A percentile compares a stretch with the other conserved stretches of the same genome.
Conservation (phyloP, 2,329 filamentous ascomycete genomes). For the Diaporthe vexans region DNA sequence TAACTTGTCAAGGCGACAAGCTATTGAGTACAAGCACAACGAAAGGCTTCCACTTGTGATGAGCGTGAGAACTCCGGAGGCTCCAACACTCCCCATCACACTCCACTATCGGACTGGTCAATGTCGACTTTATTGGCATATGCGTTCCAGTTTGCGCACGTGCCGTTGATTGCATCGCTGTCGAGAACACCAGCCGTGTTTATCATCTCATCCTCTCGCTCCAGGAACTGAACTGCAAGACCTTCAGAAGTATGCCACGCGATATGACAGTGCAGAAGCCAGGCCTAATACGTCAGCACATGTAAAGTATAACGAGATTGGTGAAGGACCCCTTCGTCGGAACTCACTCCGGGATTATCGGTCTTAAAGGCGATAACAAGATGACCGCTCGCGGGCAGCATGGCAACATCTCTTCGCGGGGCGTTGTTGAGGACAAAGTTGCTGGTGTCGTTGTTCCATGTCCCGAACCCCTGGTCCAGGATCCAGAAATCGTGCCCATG, state of each 20-base stretch:
- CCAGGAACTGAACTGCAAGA: constrained; percentile 54
- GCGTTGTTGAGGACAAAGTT: background rate
- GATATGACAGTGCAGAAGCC: constrained; percentile 48
- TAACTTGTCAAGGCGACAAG: background rate
- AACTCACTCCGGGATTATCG: constrained; percentile 35
- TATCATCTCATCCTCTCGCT: constrained; percentile 41
- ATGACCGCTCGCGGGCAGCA: constrained; percentile 17
- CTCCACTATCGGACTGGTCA: constrained; percentile 10
- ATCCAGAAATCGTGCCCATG: constrained; percentile 49
- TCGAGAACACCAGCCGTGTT: constrained; percentile 18
- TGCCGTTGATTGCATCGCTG: constrained; percentile 9
- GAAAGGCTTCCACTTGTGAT: too few relatives aligned
- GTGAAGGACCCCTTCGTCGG: too few relatives aligned
- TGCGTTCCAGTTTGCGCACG: constrained; percentile 29
- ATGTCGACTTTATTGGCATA: constrained; percentile 9
- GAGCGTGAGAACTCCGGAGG: background rate
- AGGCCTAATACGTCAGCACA: constrained; percentile 23
- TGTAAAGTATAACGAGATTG: too few relatives aligned
- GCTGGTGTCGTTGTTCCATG: constrained; percentile 6
- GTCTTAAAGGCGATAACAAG: constrained; percentile 22
- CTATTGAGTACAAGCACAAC: background rate
- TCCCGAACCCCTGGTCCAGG: background rate
- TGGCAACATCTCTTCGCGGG: constrained; percentile 22
- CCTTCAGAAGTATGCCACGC: constrained; percentile 53
- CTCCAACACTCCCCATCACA: background rate